Evolutionary conservation across 2,329 filamentous ascomycete genomes (phyloP).

Genomic region (Pyrenochaeta sp.): DNA sequence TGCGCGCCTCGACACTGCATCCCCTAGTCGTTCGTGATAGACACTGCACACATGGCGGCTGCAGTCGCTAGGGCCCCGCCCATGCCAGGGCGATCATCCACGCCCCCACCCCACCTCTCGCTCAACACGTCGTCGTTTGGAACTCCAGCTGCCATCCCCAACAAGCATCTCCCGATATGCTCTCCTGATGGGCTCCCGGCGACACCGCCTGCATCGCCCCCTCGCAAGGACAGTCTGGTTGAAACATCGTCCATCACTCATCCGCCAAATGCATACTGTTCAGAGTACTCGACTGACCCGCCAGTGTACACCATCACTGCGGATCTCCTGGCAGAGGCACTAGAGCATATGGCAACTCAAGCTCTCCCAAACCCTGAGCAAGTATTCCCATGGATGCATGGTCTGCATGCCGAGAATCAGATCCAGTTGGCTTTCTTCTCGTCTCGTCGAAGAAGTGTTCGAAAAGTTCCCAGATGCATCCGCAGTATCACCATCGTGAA

Average conservation of each 20-base stretch:
- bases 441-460: constrained; percentile 73
- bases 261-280: constrained; percentile 71
- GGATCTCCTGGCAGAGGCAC: constrained; percentile 70
- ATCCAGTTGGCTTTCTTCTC: constrained; percentile 91
- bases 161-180: constrained; percentile 90
- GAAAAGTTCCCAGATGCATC: constrained; percentile 77
- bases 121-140: constrained; percentile 65
- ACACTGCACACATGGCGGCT: constrained; percentile 50
- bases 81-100: constrained; percentile 47
- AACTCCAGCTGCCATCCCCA: constrained; percentile 72
- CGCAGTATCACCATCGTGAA: constrained; percentile 87
- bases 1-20: constrained; percentile 37
- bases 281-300: constrained; percentile 60
- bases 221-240: constrained; percentile 62
- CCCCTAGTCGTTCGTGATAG: constrained; percentile 9
- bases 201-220: constrained; percentile 66
- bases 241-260: constrained; percentile 74
- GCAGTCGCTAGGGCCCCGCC: constrained; percentile 50
- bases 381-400: constrained; percentile 97
- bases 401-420: constrained; percentile 85
- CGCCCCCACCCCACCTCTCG: constrained; percentile 62
- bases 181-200: constrained; percentile 74
- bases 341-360: constrained; percentile 79
- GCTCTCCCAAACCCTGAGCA: constrained; percentile 83
- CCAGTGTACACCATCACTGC: constrained; percentile 77